Base-by-base conservation (phyloP, 257 asterid species). In the Dorcoceras hygrometricum region DNA sequence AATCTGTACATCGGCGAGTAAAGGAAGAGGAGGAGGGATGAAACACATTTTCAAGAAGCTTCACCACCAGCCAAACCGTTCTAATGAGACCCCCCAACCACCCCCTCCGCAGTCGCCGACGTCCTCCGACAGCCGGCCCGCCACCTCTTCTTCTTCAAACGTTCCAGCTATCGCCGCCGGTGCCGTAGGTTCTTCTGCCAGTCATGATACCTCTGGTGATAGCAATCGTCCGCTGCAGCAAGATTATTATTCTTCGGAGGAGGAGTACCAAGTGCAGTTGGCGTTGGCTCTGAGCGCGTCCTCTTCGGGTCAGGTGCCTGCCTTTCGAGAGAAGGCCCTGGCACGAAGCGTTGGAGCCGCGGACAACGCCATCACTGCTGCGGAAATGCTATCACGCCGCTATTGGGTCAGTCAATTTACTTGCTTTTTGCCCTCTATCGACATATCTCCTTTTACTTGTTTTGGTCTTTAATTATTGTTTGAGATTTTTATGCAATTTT, bases 31-130 rank as follows among this genome's bases (percentile, higher is more conserved):
- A n/a, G n/a, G n/a, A n/a, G n/a, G n/a, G 66, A 94, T 94, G 99
- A 94, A 94, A 77, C 93, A 90, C 91, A 88, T 94, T 73, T 90
- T 90, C 91, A 94, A 90, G 90, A 91, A 87, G 87, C 93, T 85
- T 72, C 96, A 84, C 66, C 99, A 94, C 68, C 95, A 88, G 72
- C 95, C 95, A 26, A 87, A 94, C 77, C 99, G 99, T 51, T 84
- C 97, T 23, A 94, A 90, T 75, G 99, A 94, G 67, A 76, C 85
- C 56, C 91, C 87, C 26, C 83, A 72, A 12, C 50, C 84, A 19
- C 72, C 84, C n/a, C 75, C 78, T 1, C 62, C 82, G 0, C 50
- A 81, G 19, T 79, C 88, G 10, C 51, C 88, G 14, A 62, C 92
- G 28, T 23, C 65, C 71, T 59, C 71, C 25, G 73, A 85, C 60